Conservation (phyloP, 2,329 filamentous ascomycete genomes). For the Massarina eburnea region DNA sequence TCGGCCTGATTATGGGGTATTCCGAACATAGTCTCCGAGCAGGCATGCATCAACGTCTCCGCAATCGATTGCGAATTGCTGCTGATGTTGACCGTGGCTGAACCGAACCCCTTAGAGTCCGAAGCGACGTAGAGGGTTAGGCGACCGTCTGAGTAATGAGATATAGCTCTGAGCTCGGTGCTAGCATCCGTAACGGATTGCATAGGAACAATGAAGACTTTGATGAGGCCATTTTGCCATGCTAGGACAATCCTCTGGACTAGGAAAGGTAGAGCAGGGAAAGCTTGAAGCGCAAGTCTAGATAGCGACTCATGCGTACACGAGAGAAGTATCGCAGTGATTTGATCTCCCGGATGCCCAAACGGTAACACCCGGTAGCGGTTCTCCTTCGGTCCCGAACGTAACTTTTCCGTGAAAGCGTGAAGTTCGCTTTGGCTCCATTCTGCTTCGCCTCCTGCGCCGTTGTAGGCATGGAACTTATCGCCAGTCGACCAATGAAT, state of each 20-base stretch:
- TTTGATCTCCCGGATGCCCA: conserved; percentile 48
- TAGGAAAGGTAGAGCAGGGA: conserved; percentile 44
- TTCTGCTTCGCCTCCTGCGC: conserved; percentile 47
- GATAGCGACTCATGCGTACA: conserved; percentile 41
- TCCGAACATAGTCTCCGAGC: conserved; percentile 36
- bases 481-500: conserved; percentile 23
- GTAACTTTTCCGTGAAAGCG: conserved; percentile 48
- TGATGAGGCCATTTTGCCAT: conserved; percentile 37
- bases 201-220: conserved; percentile 39
- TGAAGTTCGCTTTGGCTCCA: conserved; percentile 56
- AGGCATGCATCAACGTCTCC: conserved; percentile 39
- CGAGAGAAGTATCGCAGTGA: conserved; percentile 45
- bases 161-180: conserved; percentile 42
- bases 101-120: conserved; percentile 25
- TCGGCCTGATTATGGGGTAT: conserved; percentile 35
- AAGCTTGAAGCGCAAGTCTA: conserved; percentile 45
- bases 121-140: conserved; percentile 37
- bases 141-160: conserved; percentile 29
- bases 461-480: conserved; percentile 49
- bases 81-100: conserved; percentile 31
- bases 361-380: conserved; percentile 46
- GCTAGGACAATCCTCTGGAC: conserved; percentile 32
- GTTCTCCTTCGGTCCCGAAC: conserved; percentile 45
- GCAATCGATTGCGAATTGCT: conserved; percentile 38
- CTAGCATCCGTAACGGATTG: conserved; percentile 31